Conservation (phyloP, 805 yeast genomes). For the Debaryomyces hansenii region DNA sequence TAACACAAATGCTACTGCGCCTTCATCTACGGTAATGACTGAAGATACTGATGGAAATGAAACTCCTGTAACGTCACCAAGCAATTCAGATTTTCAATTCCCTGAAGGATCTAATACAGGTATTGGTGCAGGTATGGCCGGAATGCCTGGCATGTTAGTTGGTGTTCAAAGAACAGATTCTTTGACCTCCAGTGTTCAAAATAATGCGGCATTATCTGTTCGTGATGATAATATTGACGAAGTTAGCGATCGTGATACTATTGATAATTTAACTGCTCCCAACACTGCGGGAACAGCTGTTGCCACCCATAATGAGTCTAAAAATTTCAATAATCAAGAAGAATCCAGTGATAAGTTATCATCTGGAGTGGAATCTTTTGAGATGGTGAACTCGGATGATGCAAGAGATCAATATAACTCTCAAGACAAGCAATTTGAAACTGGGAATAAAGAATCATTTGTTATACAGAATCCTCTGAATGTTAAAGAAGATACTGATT, state of each 20-base stretch:
- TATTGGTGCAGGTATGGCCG: conserved; percentile 39
- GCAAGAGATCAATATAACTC: conserved; percentile 17
- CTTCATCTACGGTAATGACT: conserved; percentile 31
- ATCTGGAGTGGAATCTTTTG: conserved; percentile 53
- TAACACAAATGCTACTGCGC: conserved; percentile 29
- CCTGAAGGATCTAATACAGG: conserved; percentile 32
- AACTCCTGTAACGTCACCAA: conserved; percentile 51
- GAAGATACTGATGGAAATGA: conserved; percentile 31
- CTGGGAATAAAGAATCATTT: conserved; percentile 1
- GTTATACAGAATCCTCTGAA: conserved; percentile 1
- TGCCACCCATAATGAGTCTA: conserved; percentile 16
- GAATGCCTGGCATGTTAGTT: conserved; percentile 44
- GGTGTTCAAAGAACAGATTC: conserved; percentile 70
- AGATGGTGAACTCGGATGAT: conserved; percentile 54
- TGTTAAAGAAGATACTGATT: background rate
- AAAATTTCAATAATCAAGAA: conserved; percentile 11
- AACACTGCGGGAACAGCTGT: conserved; percentile 22
- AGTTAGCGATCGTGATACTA: conserved; percentile 43
- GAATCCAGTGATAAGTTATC: conserved; percentile 37
- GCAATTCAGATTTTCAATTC: conserved; percentile 48
- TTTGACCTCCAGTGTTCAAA: conserved; percentile 85
- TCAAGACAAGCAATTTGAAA: background rate
- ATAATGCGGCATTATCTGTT: conserved; percentile 88
- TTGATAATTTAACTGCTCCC: conserved; percentile 22
- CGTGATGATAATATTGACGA: conserved; percentile 64